Evolutionary conservation across 768 basidiomycete genomes (phyloP), one percentile per base, ranked within the genome.

Genomic region (Kwoniella dendrophila): DNA sequence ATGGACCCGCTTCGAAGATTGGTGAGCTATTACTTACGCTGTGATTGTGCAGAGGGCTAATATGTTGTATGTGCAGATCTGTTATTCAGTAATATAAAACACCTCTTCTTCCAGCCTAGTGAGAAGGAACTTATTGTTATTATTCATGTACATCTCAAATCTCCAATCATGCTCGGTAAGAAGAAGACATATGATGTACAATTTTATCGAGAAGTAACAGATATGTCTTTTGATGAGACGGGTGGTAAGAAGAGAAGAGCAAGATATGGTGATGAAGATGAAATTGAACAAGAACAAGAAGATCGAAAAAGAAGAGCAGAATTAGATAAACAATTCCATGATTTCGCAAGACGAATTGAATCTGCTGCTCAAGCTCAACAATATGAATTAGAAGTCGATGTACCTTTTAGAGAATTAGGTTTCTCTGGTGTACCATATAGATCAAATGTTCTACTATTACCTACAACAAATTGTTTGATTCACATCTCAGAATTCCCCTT

Each of bases 101-200:
- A 99, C 80, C 83, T 98, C 10, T 96, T 98, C 82, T 98, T 99
- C 85, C 96, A 99, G 75, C 95, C 96, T 1, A 97, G 95, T 72
- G 96, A 99, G 67, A 87, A 91, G 68, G 96, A 99, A 78, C 82
- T 98, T 20, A 84, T 97, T 55, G 94, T 96, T 57, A 88, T 99
- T 64, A 86, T 96, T 32, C 96, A 99, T 77, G 80, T 96, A 52
- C 90, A 98, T 77, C 83, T 99, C 52, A 96, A 86, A 79, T 86
- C 92, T 0, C 96, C 96, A 0, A 97, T 99, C 78, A 95, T 98
- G 85, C 90, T 99, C 69, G 95, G 96, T 64, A 98, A 98, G 83
- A 96, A 93, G 82, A 99, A 98, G 80, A 87, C 96, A 22, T 91
- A 95, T 90, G 96, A 99, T 78, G 86, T 98, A 5, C 96, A 98